Conservation (phyloP, 257 asterid species). For the Fraxinus americana region DNA sequence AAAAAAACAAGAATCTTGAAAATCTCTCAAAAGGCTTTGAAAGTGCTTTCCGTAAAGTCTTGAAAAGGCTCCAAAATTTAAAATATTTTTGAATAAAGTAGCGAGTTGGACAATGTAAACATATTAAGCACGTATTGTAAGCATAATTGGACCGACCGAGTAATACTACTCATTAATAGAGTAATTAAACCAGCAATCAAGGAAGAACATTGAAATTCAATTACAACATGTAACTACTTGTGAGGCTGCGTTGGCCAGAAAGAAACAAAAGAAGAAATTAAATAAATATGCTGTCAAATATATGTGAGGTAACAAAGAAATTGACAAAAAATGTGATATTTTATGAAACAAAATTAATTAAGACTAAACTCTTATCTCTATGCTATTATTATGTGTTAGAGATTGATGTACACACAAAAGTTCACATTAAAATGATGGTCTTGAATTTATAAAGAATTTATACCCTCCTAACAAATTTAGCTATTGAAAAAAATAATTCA, state of each 20-base stretch:
- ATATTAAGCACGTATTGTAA: background rate
- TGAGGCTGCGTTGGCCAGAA: background rate
- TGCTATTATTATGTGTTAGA: too few species aligned
- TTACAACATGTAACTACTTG: background rate
- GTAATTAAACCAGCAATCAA: background rate
- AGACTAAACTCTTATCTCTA: too few species aligned
- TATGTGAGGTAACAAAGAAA: background rate
- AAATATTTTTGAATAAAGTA: background rate
- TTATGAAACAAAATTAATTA: background rate
- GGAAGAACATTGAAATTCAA: background rate
- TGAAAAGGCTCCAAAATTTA: background rate
- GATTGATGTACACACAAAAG: too few species aligned
- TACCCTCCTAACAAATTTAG: too few species aligned
- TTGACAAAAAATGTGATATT: background rate
- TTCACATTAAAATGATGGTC: background rate
- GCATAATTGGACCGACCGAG: background rate
- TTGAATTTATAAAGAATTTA: too few species aligned
- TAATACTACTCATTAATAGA: background rate
- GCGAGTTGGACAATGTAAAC: background rate
- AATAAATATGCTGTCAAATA: background rate
- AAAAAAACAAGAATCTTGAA: background rate
- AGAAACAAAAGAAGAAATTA: background rate
- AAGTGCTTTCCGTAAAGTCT: slow-evolving; percentile 1
- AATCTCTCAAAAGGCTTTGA: background rate
- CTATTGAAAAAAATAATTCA: too few species aligned